Evolutionary conservation across 1,284 basidiomycete genomes (phyloP), one percentile per base, ranked within the genome.

Genomic region (Apiotrichum laibachii): DNA sequence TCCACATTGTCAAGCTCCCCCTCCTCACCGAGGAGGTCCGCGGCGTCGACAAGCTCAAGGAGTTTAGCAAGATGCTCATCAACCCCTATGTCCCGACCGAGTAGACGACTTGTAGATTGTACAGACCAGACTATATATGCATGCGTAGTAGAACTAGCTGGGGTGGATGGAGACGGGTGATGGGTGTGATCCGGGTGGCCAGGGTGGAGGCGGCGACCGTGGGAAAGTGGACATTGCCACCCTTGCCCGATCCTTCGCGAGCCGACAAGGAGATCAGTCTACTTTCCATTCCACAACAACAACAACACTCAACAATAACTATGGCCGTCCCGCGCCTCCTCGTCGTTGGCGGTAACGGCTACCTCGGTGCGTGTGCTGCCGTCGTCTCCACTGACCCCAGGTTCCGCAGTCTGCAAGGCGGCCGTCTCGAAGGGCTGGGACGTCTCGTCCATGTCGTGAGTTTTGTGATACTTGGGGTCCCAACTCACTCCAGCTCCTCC

Each of bases 11-110:
- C 47, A 86, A 88, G 75, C 85, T 99, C 57, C 95, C 95, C 3
- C 81, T 99, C 40, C 84, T 98, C 59, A 98, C 94, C 6, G 93
- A 98, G 76, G 96, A 99, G 80, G 93, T 99, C 5, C 85, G 96
- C 67, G 95, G 95, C 4, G 89, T 92, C 0, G 89, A 92, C 75
- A 95, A 91, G 81, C 85, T 99, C 65, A 87, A 88, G 73, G 86
- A 89, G 75, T 96, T 94, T 73, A 91, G 89, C 77, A 85, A 87
- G 66, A 65, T 69, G 64, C 63, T 69, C 37, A 55, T 69, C 42
- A 58, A 45, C 21, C 67, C 67, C 10, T 69, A 67, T 51, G 53
- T 49, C 37, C 65, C 67, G 15, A 59, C 65, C 52, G 57, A 63
- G 64, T 67, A 61, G 48, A 50, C 6, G 31, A 49, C 18, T 50